A percentile compares a stretch with the other conserved stretches of the same genome.
phyloP scores from a whole-genome alignment of 2,329 filamentous ascomycete species.

The Mycosphaerella arachidis region DNA sequence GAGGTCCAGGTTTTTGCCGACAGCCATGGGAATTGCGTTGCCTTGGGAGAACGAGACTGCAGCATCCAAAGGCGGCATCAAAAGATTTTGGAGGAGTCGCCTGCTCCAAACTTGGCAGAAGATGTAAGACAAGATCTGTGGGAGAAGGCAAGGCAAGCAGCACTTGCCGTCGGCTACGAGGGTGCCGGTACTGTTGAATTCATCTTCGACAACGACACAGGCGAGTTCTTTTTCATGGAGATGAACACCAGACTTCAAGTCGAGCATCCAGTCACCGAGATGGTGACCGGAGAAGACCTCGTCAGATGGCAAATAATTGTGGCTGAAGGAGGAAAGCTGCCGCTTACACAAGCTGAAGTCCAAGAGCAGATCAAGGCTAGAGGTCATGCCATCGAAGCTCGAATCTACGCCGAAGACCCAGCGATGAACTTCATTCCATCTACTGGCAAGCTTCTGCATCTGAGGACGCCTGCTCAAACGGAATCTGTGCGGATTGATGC shows the following conservation, averaged over 20 bases:
- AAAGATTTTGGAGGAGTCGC: conserved; percentile 63
- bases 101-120: conserved; percentile 58
- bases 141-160: conserved; percentile 60
- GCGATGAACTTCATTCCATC: conserved; percentile 89
- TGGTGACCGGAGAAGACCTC: conserved; percentile 70
- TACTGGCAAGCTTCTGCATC: conserved; percentile 79
- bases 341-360: conserved; percentile 61
- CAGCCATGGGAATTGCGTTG: conserved; percentile 60
- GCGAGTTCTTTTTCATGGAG: conserved; percentile 67
- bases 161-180: conserved; percentile 60
- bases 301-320: conserved; percentile 95
- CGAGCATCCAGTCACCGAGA: conserved; percentile 89
- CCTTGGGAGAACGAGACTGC: conserved; percentile 61
- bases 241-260: conserved; percentile 85
- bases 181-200: conserved; percentile 65
- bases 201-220: conserved; percentile 64
- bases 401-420: conserved; percentile 95
- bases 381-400: conserved; percentile 88
- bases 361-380: conserved; percentile 65
- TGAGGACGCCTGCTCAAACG: conserved; percentile 65
- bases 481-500: conserved; percentile 85
- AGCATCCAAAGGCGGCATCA: conserved; percentile 63
- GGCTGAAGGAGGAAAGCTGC: conserved; percentile 65
- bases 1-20: conserved; percentile 66
- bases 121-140: conserved; percentile 59